These are phyloP conservation scores for Gossypium ekmanianum DNA, from an alignment of 345 rosid genomes.

Conservation along the genomic window DNA sequence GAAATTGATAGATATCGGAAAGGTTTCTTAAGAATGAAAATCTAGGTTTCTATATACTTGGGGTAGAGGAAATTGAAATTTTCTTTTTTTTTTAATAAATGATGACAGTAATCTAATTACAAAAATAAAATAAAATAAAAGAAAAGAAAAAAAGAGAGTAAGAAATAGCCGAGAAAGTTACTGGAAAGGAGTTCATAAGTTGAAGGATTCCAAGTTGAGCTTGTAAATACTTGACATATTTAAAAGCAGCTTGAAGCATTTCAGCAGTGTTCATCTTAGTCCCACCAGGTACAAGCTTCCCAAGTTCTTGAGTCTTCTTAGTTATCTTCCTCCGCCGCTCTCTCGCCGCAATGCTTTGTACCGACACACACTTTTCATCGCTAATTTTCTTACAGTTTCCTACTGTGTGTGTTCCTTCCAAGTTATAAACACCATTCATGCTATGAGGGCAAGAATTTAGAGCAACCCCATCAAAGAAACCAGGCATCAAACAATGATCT, in stretches of 20 bases:
- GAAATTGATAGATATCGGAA: too few species aligned
- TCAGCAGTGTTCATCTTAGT: constrained; percentile 85
- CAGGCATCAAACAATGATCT: not conserved
- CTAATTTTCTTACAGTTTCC: constrained; percentile 22
- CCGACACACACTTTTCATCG: constrained; percentile 36
- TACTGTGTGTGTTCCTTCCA: not conserved
- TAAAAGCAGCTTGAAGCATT: constrained; percentile 80
- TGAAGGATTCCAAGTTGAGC: constrained; percentile 46
- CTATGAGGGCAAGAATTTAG: not conserved
- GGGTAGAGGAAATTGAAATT: too few species aligned
- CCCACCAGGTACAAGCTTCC: constrained; percentile 87
- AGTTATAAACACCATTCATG: not conserved
- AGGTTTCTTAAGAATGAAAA: too few species aligned
- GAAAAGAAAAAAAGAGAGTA: too few species aligned
- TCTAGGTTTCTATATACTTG: too few species aligned
- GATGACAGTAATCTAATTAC: too few species aligned
- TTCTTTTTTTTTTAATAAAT: too few species aligned
- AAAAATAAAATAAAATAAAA: too few species aligned
- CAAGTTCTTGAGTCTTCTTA: constrained; percentile 74
- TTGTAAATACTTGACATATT: constrained; percentile 72
- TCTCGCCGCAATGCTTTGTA: constrained; percentile 81
- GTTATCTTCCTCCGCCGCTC: constrained; percentile 83
- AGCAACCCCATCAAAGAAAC: constrained; percentile 4
- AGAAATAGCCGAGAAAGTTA: not conserved
- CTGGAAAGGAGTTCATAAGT: not conserved